phyloP scores from a whole-genome alignment of 2,329 filamentous ascomycete species.

The Fusarium drepaniforme region DNA sequence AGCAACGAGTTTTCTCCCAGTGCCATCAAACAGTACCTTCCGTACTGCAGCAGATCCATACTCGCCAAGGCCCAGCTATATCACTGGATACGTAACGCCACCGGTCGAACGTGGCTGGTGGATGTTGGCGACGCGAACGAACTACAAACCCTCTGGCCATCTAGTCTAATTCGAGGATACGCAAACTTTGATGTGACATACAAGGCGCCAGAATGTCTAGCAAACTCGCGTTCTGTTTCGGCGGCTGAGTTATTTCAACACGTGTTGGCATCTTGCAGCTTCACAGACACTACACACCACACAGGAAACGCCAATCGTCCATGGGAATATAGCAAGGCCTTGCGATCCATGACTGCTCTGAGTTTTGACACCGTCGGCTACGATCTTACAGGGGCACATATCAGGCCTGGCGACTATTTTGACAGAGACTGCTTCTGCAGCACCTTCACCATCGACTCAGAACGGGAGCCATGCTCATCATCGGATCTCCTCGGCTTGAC shows the following conservation, averaged over 20 bases:
- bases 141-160: slow-evolving; percentile 1
- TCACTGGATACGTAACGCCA: slow-evolving; percentile 3
- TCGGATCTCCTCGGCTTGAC: not conserved
- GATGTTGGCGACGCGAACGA: slow-evolving; percentile 13
- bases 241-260: slow-evolving; percentile 5
- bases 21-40: not conserved
- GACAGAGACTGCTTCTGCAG: slow-evolving; percentile 31
- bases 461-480: slow-evolving; percentile 13
- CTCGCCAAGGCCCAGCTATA: slow-evolving; percentile 28
- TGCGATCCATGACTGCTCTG: slow-evolving; percentile 7
- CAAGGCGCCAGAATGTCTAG: slow-evolving; percentile 22
- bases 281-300: slow-evolving; percentile 6
- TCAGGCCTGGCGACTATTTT: slow-evolving; percentile 18
- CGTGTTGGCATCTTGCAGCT: slow-evolving; percentile 20
- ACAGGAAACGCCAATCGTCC: slow-evolving; percentile 26
- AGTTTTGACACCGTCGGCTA: slow-evolving; percentile 28
- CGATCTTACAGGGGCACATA: not conserved
- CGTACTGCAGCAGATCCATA: slow-evolving; percentile 27
- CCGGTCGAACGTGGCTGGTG: slow-evolving; percentile 29
- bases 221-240: not conserved
- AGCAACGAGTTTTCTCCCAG: slow-evolving; percentile 17
- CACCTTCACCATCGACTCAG: not conserved
- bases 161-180: slow-evolving; percentile 8
- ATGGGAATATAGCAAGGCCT: slow-evolving; percentile 20
- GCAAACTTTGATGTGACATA: not conserved